Base-by-base conservation (phyloP, 2,329 filamentous ascomycete genomes). In the Aureobasidium sp. region DNA sequence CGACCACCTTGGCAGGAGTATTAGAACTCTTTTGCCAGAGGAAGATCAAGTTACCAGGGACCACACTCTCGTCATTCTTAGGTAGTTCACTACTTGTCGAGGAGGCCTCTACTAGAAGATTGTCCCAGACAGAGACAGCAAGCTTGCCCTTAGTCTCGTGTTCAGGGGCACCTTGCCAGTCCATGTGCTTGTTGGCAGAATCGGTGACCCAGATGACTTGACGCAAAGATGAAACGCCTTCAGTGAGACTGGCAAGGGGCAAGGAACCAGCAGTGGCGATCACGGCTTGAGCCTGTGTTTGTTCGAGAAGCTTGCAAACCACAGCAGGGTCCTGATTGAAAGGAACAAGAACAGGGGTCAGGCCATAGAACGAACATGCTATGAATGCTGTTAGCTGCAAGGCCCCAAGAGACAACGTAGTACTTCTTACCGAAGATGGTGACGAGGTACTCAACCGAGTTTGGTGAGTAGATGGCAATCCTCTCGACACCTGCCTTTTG, bases 201-300 rank as follows among this genome's bases (percentile, higher is more conserved):
- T 97, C 93, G 5, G 95, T 91, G 14, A 97, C 92, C 90, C 92
- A 97, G 68, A 97, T 83, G 35, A 96, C 81, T 67, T 91, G 85
- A 64, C 86, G 86, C 49, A 99, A 81, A 40, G 82, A 81, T 5
- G 86, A 81, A 69, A 89, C 91, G 59, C 79, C 81, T 68, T 86
- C 84, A 58, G 85, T 82, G 14, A 96, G 82, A 40, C 82, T 77
- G 65, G 91, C 86, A 47, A 96, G 85, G 24, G 94, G 90, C 62
- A 97, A 83, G n/a, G 88, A 85, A 45, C 94, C 94, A 3, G 93
- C 92, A 35, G 88, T 86, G 2, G 91, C 90, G 63, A 99, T 82
- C 19, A 99, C 79, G 3, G 88, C 85, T 72, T 99, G 92, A 58
- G 89, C 90, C 42, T 86, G 83, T 0, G 88, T 87, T 39, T 85